Conservation (phyloP, 768 basidiomycete species). For the Gloeopeniophorella convolvens region DNA sequence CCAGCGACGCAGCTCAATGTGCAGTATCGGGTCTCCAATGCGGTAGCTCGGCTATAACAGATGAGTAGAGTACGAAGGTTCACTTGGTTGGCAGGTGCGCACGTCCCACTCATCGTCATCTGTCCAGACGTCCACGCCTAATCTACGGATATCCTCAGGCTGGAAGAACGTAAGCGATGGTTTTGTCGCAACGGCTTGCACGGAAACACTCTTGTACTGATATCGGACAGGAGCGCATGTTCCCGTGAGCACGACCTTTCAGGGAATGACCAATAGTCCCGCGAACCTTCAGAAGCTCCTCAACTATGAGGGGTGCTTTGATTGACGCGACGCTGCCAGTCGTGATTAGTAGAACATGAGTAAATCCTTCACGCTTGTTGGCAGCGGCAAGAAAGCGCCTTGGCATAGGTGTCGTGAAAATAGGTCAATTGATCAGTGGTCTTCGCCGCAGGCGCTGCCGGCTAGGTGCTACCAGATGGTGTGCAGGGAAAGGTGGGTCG, state of each 20-base stretch:
- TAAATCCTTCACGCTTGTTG: constrained; percentile 34
- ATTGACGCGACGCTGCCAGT: constrained; percentile 96
- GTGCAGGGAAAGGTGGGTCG: no score
- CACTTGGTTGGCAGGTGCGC: constrained; percentile 25
- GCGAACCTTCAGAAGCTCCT: constrained; percentile 62
- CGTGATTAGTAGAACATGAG: constrained; percentile 76
- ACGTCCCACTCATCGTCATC: constrained; percentile 94
- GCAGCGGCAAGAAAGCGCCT: constrained; percentile 15
- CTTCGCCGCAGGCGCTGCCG: no score
- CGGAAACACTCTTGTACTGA: constrained; percentile 69
- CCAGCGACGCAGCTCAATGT: constrained; percentile 93
- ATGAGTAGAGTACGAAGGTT: not conserved
- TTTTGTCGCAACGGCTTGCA: constrained; percentile 82
- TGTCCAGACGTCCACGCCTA: constrained; percentile 69
- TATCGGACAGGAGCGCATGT: no score
- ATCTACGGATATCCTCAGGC: constrained; percentile 39
- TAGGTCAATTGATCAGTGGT: no score
- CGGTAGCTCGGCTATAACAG: constrained; percentile 52
- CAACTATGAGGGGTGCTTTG: constrained; percentile 86
- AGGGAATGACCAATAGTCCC: not conserved
- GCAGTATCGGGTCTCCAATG: constrained; percentile 88
- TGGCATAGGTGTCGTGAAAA: not conserved
- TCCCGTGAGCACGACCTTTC: not conserved
- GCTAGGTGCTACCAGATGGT: no score
- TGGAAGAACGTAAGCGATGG: constrained; percentile 73